Percentiles rank a stretch among this genome's conserved stretches.
These are phyloP conservation scores for Camelina hispida DNA, from an alignment of 345 rosid genomes.

Conservation along the genomic window DNA sequence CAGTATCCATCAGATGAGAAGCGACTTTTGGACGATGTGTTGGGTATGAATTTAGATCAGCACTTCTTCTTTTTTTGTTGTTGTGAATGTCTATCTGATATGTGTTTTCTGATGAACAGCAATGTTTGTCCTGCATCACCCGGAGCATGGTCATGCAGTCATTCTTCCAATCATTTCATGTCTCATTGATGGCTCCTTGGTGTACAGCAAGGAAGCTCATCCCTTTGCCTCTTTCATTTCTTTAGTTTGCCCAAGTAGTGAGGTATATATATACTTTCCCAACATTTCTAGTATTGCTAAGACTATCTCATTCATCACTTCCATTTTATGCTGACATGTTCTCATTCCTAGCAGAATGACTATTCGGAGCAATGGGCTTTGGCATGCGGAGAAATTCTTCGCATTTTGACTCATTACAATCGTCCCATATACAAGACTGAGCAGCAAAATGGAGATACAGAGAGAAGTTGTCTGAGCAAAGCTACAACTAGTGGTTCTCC, in stretches of 20 bases:
- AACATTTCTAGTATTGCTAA: constrained; percentile 1
- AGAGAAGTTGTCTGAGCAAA: constrained; percentile 55
- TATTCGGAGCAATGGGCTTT: constrained; percentile 99
- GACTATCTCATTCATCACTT: background rate
- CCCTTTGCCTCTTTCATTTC: constrained; percentile 97
- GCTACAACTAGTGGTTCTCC: constrained; percentile 54
- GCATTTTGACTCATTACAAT: constrained; percentile 94
- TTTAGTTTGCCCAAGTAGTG: constrained; percentile 75
- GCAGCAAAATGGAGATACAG: constrained; percentile 59
- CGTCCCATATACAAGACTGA: constrained; percentile 91
- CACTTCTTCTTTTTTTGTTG: constrained; percentile 6
- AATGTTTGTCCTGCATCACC: constrained; percentile 96
- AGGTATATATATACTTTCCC: constrained; percentile 54
- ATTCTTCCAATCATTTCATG: constrained; percentile 94
- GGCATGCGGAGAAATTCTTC: constrained; percentile 95
- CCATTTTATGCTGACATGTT: constrained; percentile 10
- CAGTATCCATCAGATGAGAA: constrained; percentile 83
- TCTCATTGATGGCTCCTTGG: constrained; percentile 84
- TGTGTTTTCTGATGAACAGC: constrained; percentile 60
- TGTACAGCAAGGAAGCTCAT: constrained; percentile 71
- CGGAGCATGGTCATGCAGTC: constrained; percentile 97
- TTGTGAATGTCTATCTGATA: constrained; percentile 14
- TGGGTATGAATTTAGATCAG: constrained; percentile 60
- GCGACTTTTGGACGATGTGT: constrained; percentile 89
- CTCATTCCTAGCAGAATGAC: constrained; percentile 63